These are phyloP conservation scores for Pseudohalonectria lignicola DNA, from an alignment of 2,329 filamentous ascomycete genomes.

Conservation along the genomic window DNA sequence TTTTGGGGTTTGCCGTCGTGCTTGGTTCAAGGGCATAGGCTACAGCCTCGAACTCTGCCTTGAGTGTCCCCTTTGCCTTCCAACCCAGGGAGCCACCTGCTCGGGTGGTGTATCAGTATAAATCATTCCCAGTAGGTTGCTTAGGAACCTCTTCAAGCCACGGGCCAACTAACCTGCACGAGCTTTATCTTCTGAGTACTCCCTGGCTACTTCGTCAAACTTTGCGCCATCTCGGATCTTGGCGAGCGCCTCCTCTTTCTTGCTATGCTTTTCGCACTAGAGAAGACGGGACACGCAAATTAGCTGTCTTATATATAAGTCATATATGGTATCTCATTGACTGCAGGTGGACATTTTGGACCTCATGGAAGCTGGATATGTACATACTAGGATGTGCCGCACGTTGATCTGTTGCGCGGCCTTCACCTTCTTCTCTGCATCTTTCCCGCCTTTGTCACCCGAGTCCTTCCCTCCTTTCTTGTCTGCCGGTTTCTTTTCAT, in stretches of 20 bases:
- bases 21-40: slow-evolving; percentile 60
- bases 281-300: no score
- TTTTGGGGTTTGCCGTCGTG: slow-evolving; percentile 51
- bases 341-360: no score
- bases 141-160: neutral
- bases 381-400: slow-evolving; percentile 55
- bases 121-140: slow-evolving; percentile 3
- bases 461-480: slow-evolving; percentile 4
- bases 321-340: no score
- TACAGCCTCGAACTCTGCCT: slow-evolving; percentile 60
- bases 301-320: no score
- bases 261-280: slow-evolving; percentile 64
- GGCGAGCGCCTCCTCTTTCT: slow-evolving; percentile 64
- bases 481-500: slow-evolving; percentile 9
- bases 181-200: slow-evolving; percentile 70
- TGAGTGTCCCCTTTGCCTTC: slow-evolving; percentile 57
- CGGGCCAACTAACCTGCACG: slow-evolving; percentile 36
- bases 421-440: slow-evolving; percentile 8
- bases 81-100: slow-evolving; percentile 61
- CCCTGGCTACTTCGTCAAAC: slow-evolving; percentile 64
- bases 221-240: slow-evolving; percentile 57
- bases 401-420: slow-evolving; percentile 46
- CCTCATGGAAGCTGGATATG: no score
- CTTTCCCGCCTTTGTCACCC: slow-evolving; percentile 5
- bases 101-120: no score